Percentiles rank a stretch among this genome's conserved stretches.
Evolutionary conservation across 139 green algal genomes (phyloP).

Genomic region (Chara braunii): DNA sequence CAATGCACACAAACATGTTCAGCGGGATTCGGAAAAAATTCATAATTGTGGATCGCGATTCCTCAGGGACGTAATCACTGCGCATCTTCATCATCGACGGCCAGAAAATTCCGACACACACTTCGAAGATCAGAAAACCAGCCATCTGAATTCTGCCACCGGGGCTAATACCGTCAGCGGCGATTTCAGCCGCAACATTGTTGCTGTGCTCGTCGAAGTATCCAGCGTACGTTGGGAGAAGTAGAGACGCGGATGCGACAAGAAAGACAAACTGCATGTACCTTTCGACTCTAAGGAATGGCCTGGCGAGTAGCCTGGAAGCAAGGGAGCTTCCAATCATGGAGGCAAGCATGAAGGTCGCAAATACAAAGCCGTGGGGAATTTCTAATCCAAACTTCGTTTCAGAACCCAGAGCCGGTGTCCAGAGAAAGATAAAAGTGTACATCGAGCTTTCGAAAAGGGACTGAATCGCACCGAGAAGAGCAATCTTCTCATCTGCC

Average conservation of each 20-base stretch:
- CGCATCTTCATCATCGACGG: constrained; percentile 91
- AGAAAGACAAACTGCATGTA: constrained; percentile 83
- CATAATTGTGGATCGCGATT: constrained; percentile 87
- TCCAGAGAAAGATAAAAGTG: constrained; percentile 98
- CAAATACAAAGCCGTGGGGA: constrained; percentile 89
- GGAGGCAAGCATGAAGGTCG: constrained; percentile 84
- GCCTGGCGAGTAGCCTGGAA: constrained; percentile 43
- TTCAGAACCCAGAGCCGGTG: constrained; percentile 58
- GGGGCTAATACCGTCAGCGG: constrained; percentile 9
- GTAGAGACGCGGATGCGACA: constrained; percentile 47
- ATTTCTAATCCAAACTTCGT: constrained; percentile 71
- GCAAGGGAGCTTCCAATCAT: constrained; percentile 57
- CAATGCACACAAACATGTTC: constrained; percentile 89
- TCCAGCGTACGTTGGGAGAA: too few relatives aligned
- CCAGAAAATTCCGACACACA: constrained; percentile 82
- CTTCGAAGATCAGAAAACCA: constrained; percentile 86
- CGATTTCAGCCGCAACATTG: too few relatives aligned
- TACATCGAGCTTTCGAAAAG: constrained; percentile 96
- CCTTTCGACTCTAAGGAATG: constrained; percentile 20
- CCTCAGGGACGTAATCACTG: constrained; percentile 78
- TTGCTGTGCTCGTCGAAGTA: too few relatives aligned
- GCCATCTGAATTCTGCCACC: constrained; percentile 46
- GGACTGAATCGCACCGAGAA: constrained; percentile 81
- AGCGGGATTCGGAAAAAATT: constrained; percentile 93
- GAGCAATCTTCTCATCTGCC: constrained; percentile 50